Percentiles rank a stretch among this genome's conserved stretches.
phyloP scores from a whole-genome alignment of 163 green algal genomes.

The Trebouxia gelatinosa region DNA sequence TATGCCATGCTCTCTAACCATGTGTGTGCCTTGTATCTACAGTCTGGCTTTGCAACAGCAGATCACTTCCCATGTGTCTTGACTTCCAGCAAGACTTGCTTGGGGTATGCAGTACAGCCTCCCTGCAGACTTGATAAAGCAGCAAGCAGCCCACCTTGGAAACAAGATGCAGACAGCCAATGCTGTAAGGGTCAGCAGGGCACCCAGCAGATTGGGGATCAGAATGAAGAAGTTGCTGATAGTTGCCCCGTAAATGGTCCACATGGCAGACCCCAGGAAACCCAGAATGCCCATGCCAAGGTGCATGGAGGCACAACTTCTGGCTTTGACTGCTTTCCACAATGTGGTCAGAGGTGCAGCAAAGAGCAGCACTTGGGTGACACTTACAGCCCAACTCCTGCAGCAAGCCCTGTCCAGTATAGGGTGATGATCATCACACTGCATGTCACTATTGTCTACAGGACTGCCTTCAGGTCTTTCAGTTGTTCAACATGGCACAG shows the following conservation, averaged over 20 bases:
- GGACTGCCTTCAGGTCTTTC: too few relatives aligned
- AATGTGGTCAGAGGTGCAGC: conserved; percentile 22
- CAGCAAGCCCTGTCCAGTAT: background rate
- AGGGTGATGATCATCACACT: background rate
- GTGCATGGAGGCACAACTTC: conserved; percentile 32
- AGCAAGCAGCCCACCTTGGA: too few relatives aligned
- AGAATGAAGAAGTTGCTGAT: conserved; percentile 29
- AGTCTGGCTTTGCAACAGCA: too few relatives aligned
- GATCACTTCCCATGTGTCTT: too few relatives aligned
- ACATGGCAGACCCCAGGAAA: conserved; percentile 25
- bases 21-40: too few relatives aligned
- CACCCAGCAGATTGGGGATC: conserved; percentile 29
- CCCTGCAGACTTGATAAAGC: too few relatives aligned
- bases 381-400: conserved; percentile 30
- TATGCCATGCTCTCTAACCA: too few relatives aligned
- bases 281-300: conserved; percentile 28
- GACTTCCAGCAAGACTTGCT: too few relatives aligned
- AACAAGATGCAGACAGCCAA: conserved; percentile 28
- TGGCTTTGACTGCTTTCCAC: conserved; percentile 2
- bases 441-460: background rate
- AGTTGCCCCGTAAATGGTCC: conserved; percentile 28
- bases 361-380: conserved; percentile 31
- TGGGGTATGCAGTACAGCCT: too few relatives aligned
- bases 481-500: background rate
- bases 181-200: conserved; percentile 8